Evolutionary conservation across 371 early-diverging fungal genomes (phyloP).

Genomic region (Mortierella sp.): DNA sequence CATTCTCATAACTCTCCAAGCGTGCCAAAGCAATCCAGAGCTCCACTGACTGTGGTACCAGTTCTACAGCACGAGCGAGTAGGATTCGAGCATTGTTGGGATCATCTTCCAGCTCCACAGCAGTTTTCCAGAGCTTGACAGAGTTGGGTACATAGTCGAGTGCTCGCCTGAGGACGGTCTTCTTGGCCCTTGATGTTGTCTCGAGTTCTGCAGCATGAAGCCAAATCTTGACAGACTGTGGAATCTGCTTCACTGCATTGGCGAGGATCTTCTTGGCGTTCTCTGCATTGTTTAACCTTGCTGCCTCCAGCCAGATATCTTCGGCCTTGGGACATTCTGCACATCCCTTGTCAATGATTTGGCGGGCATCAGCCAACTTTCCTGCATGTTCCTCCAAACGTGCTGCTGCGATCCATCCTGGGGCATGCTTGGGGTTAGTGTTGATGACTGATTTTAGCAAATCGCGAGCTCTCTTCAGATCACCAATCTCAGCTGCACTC

Average conservation of each 20-base stretch:
- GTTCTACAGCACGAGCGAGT: slow-evolving; percentile 91
- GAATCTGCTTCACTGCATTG: slow-evolving; percentile 89
- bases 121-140: slow-evolving; percentile 92
- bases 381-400: slow-evolving; percentile 95
- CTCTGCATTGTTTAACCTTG: slow-evolving; percentile 84
- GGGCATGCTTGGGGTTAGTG: slow-evolving; percentile 95
- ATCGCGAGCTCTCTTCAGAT: slow-evolving; percentile 91
- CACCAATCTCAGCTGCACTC: slow-evolving; percentile 92
- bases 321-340: slow-evolving; percentile 94
- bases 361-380: slow-evolving; percentile 84
- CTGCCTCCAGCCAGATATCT: slow-evolving; percentile 97
- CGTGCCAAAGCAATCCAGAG: slow-evolving; percentile 96
- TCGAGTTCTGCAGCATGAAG: slow-evolving; percentile 90
- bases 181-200: slow-evolving; percentile 76
- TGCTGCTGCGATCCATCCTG: slow-evolving; percentile 98
- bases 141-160: slow-evolving; percentile 95
- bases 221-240: slow-evolving; percentile 95
- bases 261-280: slow-evolving; percentile 92
- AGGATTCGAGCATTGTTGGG: slow-evolving; percentile 92
- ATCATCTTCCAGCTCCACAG: slow-evolving; percentile 91
- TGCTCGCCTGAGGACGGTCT: slow-evolving; percentile 92
- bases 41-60: slow-evolving; percentile 90
- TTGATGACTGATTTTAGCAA: slow-evolving; percentile 89
- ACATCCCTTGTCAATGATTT: slow-evolving; percentile 90
- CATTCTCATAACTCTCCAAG: slow-evolving; percentile 91